Evolutionary conservation across 2,329 filamentous ascomycete genomes (phyloP).

Genomic region (Aspergillus glaucus): DNA sequence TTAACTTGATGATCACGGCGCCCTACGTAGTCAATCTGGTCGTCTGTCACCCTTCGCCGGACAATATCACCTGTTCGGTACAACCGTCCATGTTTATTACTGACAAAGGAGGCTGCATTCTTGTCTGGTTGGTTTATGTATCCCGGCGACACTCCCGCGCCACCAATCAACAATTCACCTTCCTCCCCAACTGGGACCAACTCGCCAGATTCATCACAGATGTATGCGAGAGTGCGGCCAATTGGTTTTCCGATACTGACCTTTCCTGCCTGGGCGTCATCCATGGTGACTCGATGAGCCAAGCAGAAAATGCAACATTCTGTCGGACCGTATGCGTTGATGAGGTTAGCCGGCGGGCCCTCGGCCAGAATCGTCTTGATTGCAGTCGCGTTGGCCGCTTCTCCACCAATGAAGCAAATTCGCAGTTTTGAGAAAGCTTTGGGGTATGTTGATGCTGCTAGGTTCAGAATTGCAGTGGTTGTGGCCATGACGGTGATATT

Average conservation of each 20-base stretch:
- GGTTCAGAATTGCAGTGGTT: constrained; percentile 12
- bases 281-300: constrained; percentile 8
- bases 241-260: constrained; percentile 37
- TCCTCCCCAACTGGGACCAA: constrained; percentile 8
- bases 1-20: constrained; percentile 79
- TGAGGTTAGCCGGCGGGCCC: constrained; percentile 11
- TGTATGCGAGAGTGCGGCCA: constrained; percentile 5
- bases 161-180: constrained; percentile 19
- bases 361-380: constrained; percentile 10
- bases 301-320: constrained; percentile 16
- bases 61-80: constrained; percentile 22
- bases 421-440: constrained; percentile 9
- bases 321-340: constrained; percentile 19
- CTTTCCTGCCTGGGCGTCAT: constrained; percentile 6
- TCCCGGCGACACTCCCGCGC: constrained; percentile 64
- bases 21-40: constrained; percentile 65
- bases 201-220: constrained; percentile 8
- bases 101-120: constrained; percentile 65
- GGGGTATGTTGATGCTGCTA: constrained; percentile 9
- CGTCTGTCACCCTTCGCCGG: constrained; percentile 29
- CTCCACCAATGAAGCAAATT: constrained; percentile 11
- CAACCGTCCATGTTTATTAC: constrained; percentile 64
- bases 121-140: constrained; percentile 56
- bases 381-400: constrained; percentile 11
- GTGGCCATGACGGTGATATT: constrained; percentile 11